These are phyloP conservation scores for Agarophyton chilense DNA, from an alignment of 23 red algal genomes.

Conservation along the genomic window DNA sequence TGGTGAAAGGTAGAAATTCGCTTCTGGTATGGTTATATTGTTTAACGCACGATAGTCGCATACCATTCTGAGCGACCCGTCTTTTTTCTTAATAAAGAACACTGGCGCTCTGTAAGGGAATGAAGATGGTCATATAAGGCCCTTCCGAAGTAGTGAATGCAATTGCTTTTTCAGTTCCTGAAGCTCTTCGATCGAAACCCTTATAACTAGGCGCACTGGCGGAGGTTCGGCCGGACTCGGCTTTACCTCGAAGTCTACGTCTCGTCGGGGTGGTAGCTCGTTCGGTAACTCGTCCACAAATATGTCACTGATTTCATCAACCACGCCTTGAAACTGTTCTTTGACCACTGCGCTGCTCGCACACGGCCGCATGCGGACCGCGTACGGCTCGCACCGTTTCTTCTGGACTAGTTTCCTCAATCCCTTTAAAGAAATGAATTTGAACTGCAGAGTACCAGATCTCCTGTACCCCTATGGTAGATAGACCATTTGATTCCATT, in stretches of 20 bases:
- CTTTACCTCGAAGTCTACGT: slow-evolving; percentile 38
- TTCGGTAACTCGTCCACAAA: slow-evolving; percentile 22
- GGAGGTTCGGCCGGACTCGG: neutral
- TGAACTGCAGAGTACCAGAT: too few relatives aligned
- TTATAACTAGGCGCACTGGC: slow-evolving; percentile 21
- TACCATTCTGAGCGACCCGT: neutral
- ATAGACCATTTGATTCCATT: too few relatives aligned
- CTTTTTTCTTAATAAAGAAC: slow-evolving; percentile 9
- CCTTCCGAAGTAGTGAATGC: neutral
- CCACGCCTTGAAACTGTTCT: too few relatives aligned
- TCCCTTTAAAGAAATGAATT: neutral
- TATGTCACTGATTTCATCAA: slow-evolving; percentile 13
- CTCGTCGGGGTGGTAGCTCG: slow-evolving; percentile 4
- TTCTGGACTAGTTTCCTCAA: neutral
- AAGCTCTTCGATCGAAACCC: neutral
- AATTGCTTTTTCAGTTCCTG: neutral
- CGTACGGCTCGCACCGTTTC: neutral
- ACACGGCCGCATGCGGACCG: slow-evolving; percentile 4
- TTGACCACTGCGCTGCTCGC: too few relatives aligned
- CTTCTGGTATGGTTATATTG: neutral
- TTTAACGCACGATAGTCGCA: slow-evolving; percentile 41
- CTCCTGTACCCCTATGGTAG: too few relatives aligned
- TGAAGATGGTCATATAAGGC: neutral
- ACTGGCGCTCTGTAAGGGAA: slow-evolving; percentile 1
- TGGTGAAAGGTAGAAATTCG: neutral